Base-by-base conservation (phyloP, 768 basidiomycete species). In the Amanita inopinata region DNA sequence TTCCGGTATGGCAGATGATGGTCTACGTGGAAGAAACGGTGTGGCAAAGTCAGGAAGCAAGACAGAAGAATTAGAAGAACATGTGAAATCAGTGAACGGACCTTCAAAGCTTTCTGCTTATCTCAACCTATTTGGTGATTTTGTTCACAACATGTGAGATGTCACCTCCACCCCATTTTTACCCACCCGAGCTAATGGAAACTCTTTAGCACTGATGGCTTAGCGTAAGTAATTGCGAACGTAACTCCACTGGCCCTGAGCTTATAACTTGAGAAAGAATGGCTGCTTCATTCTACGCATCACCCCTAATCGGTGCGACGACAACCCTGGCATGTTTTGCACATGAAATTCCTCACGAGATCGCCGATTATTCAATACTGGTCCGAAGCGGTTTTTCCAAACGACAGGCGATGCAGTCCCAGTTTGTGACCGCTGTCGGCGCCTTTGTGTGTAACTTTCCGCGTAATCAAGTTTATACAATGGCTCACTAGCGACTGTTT, bases 231-330 rank as follows among this genome's bases (percentile, higher is more conserved):
- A 49, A 36, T 47, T 35, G 17, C 24, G 31, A 10, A 22, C 31
- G 18, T 27, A 20, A 27, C 22, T 45, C 35, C 35, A 44, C 37
- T 38, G 6, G 20, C 20, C 10, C 33, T 15, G 34, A 41, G 40
- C 33, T 22, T 19, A 41, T 20, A 32, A 18, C 32, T 31, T 40
- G 12, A 18, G 46, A 27, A 51, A 90, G 88, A 23, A 91, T 94
- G 86, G 84, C 89, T 11, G 90, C 91, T 40, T 90, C 88, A n/a
- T 94, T 93, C 68, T 93, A 93, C 58, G 89, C 88, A n/a, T 88
- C 86, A 24, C 91, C 91, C 2, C 67, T 91, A 45, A 88, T 94
- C 48, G 91, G 91, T 32, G 90, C 91, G 25, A 92, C 90, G 32
- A 93, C 90, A 2, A 91, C 90, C n/a, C 71, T 94, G 34, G 91